Evolutionary conservation across 139 green algal species (phyloP), one percentile per base, ranked within the genome.

Genomic region (Picochlorum sp.): DNA sequence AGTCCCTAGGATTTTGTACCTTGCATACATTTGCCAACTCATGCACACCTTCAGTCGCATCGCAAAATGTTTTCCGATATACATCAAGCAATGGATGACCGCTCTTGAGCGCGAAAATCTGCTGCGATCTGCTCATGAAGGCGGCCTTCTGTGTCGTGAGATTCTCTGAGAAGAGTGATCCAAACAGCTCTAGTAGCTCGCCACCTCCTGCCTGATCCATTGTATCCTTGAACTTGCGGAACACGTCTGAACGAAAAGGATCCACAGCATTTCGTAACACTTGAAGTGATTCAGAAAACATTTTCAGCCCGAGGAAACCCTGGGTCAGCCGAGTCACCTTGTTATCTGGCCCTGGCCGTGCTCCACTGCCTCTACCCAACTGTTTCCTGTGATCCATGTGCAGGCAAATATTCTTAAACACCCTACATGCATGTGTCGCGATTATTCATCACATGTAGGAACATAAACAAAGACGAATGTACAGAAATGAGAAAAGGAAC

Each of bases 11-110:
- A 41, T 76, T 56, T 49, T 80, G 47, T n/a, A 7, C 8, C 51
- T 21, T 59, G 24, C 77, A 45, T 20, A 57, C 55, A 15, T 79
- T 80, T 1, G 77, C 85, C 52, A 93, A 73, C 15, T 81, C 62
- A 56, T 95, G 85, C 15, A 91, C 76, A 21, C 69, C 59, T 61
- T 95, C 83, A 2, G 86, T 95, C n/a, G 83, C 72, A 8, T 82
- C 75, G 50, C 76, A 90, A 66, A 96, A 95, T 49, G 63, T 78
- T 21, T 55, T 45, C 18, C 90, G 75, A 0, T 85, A 81, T n/a
- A 96, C 50, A 47, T 94, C 88, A 61, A 96, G 69, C 45, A 96
- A 75, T 16, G 72, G 72, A 64, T 91, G 62, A 0, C 77, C 77
- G 6, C 61, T 54, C 18, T 77, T 81, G 4, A 96, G 72, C 9